Conservation (phyloP, 495 filamentous ascomycete species). For the Terfezia claveryi region DNA sequence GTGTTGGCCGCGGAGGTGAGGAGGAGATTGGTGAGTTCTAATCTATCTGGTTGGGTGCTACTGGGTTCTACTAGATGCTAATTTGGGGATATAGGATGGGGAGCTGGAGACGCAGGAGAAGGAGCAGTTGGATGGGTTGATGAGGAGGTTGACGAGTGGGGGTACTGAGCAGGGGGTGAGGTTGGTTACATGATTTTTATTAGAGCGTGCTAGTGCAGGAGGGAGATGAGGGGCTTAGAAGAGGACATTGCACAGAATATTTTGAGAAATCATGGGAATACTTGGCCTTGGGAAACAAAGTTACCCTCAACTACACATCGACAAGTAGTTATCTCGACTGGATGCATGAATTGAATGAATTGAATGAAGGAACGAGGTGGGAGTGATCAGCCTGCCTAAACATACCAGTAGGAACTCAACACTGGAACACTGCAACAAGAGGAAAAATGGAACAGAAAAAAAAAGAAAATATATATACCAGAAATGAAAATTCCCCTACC, state of each 20-base stretch:
- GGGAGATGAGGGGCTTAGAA: not conserved
- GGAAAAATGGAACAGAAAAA: not conserved
- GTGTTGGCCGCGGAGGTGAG: slow-evolving; percentile 11
- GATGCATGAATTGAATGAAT: too few relatives aligned
- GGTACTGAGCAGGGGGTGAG: not conserved
- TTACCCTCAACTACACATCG: too few relatives aligned
- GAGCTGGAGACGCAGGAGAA: slow-evolving; percentile 1
- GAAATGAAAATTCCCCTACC: not conserved
- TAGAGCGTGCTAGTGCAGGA: not conserved
- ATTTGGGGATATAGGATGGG: not conserved
- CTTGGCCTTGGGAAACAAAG: too few relatives aligned
- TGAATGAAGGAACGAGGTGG: too few relatives aligned
- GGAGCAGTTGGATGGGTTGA: slow-evolving; percentile 6
- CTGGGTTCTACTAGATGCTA: not conserved
- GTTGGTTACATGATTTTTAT: not conserved
- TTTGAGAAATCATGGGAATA: too few relatives aligned
- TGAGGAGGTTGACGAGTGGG: not conserved
- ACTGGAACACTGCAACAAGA: not conserved
- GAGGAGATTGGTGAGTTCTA: slow-evolving; percentile 1
- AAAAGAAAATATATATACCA: not conserved
- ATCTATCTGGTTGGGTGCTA: not conserved
- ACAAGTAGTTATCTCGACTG: too few relatives aligned
- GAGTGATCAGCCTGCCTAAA: too few relatives aligned
- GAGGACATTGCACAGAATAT: too few relatives aligned
- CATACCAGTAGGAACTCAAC: not conserved